These are phyloP conservation scores for Aspergillus heteromorphus DNA, from an alignment of 495 filamentous ascomycete genomes.

Conservation along the genomic window DNA sequence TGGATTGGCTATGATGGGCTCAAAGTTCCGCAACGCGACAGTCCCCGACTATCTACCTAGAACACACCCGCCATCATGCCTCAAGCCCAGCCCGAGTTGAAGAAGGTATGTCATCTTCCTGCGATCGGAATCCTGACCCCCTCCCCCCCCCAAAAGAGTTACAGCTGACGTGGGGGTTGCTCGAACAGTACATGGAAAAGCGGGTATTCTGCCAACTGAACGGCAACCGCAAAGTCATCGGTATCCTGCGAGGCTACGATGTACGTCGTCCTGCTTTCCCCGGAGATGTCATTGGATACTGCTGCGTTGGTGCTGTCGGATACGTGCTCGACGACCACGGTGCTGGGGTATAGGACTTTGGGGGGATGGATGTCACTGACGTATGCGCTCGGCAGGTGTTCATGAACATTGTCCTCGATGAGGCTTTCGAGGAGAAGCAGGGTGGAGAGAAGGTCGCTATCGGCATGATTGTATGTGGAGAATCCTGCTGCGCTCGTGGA, in stretches of 20 bases:
- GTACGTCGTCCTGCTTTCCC: constrained; percentile 44
- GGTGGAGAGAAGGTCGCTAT: constrained; percentile 86
- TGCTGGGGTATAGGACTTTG: neutral
- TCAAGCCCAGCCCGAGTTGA: constrained; percentile 97
- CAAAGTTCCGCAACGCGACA: constrained; percentile 22
- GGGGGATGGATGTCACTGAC: neutral
- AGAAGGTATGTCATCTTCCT: constrained; percentile 63
- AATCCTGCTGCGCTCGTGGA: neutral
- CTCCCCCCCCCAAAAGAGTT: neutral
- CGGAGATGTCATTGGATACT: neutral
- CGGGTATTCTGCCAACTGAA: constrained; percentile 96
- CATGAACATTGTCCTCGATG: constrained; percentile 96
- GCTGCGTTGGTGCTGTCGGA: neutral
- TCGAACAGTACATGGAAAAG: constrained; percentile 94
- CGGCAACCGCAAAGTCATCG: constrained; percentile 94
- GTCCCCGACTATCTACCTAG: constrained; percentile 12
- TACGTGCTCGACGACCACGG: neutral
- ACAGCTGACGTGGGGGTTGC: constrained; percentile 7
- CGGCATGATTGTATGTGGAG: constrained; percentile 80
- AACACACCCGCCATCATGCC: constrained; percentile 64
- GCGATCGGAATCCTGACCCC: neutral
- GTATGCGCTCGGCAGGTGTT: constrained; percentile 63
- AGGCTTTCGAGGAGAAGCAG: constrained; percentile 92
- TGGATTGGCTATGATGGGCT: constrained; percentile 19
- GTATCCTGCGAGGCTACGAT: constrained; percentile 92